phyloP scores from a whole-genome alignment of 768 basidiomycete genomes.

The Grammothele lineata region DNA sequence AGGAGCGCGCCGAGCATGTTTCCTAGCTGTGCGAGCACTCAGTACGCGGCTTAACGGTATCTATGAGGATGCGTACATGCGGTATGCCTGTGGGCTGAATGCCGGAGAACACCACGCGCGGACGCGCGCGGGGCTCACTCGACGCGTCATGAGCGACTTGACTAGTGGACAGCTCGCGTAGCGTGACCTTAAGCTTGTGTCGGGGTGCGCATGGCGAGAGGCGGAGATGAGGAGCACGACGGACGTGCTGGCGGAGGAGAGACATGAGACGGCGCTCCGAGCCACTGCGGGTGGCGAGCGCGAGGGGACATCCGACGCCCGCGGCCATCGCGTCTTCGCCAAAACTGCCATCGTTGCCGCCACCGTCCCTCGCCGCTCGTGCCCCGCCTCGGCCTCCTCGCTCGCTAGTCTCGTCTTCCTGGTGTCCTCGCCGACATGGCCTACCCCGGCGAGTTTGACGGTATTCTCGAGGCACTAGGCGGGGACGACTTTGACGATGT shows the following conservation, averaged over 20 bases:
- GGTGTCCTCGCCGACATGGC: slow-evolving; percentile 6
- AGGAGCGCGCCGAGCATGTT: slow-evolving; percentile 89
- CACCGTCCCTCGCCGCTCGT: too few relatives aligned
- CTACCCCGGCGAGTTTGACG: too few relatives aligned
- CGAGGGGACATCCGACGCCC: too few relatives aligned
- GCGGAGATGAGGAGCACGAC: neutral
- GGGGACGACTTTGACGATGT: slow-evolving; percentile 62
- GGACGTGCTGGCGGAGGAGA: slow-evolving; percentile 12
- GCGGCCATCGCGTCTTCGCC: too few relatives aligned
- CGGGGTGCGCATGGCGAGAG: neutral
- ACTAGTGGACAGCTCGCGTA: neutral
- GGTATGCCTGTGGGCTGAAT: slow-evolving; percentile 93
- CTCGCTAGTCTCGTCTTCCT: neutral
- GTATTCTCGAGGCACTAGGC: slow-evolving; percentile 42
- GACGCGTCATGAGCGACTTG: neutral
- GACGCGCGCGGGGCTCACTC: neutral
- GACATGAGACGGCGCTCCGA: slow-evolving; percentile 6
- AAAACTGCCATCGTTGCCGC: too few relatives aligned
- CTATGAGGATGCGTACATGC: slow-evolving; percentile 52
- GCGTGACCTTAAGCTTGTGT: neutral
- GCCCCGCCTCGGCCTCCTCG: neutral
- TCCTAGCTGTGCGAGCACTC: slow-evolving; percentile 57
- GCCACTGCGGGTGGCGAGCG: too few relatives aligned
- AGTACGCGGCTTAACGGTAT: neutral
- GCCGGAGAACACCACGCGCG: slow-evolving; percentile 71